Evolutionary conservation across 306 rosid genomes (phyloP).

Genomic region (Rosa lucieae): DNA sequence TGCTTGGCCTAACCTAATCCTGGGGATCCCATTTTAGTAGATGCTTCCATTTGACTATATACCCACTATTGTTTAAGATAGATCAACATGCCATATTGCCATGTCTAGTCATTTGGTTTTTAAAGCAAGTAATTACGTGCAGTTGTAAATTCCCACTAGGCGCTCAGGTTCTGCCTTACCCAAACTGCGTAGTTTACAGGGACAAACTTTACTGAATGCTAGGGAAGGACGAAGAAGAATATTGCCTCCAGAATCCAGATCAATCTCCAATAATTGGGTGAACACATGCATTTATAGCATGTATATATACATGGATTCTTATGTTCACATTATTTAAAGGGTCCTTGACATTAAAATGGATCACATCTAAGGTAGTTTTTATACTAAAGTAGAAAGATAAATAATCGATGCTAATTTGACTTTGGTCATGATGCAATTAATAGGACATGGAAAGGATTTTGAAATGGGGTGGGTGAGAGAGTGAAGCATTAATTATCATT

Average conservation of each 20-base stretch:
- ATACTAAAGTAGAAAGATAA: no score
- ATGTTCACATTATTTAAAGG: background rate
- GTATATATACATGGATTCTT: background rate
- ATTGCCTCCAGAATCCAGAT: background rate
- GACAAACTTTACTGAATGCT: background rate
- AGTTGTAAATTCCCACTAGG: background rate
- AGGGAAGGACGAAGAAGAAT: background rate
- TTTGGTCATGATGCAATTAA: background rate
- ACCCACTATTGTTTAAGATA: background rate
- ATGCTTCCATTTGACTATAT: background rate
- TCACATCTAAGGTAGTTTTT: background rate
- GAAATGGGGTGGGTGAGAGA: no score
- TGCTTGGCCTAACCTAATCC: slow-evolving; percentile 40
- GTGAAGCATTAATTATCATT: no score
- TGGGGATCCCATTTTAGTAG: slow-evolving; percentile 8
- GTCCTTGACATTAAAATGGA: background rate
- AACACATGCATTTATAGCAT: background rate
- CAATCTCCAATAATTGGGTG: background rate
- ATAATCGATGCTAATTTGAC: background rate
- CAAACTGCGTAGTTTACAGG: background rate
- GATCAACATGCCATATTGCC: background rate
- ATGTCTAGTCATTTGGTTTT: background rate
- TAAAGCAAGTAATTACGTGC: background rate
- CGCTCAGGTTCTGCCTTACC: background rate
- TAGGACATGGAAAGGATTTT: background rate